Evolutionary conservation across 257 asterid genomes (phyloP), one percentile per base, ranked within the genome.

Genomic region (Solanum sparsipilum): DNA sequence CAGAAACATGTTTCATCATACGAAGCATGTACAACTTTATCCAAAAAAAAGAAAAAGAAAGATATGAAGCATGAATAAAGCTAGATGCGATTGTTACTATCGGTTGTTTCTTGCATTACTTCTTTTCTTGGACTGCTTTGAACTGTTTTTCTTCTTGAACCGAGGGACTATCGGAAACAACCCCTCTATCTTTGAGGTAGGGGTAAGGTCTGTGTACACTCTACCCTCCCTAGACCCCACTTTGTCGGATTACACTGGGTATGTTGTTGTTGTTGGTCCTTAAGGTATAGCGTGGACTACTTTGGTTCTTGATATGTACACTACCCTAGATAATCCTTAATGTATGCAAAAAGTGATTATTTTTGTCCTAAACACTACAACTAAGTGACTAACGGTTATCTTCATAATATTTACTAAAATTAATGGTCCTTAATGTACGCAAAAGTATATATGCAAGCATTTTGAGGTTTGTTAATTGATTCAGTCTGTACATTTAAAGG

Each of bases 21-120:
- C 92, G 96, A 92, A 88, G 89, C 93, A 92, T 81, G 91, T 88
- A 82, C 39, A 71, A 23, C 60, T 46, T 68, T 27, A 29, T 85
- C 86, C 86, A 18, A 31, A 82, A 81, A 20, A 32, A 20, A 32
- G 4, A 68, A 70, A 79, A 79, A 44, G 5, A 79, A 9, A 41
- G 67, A 81, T 46, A 46, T 18, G 70, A 63, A 85, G 36, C 20
- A 63, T 46, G 81, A 25, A 23, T 85, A 63, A 70, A 63, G 63
- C 13, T 7, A 38, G 23, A 39, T 16, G 7, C 0, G 21, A 25
- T 39, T 10, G 72, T 65, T n/a, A 65, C 18, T 11, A 65, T 65
- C 16, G 11, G 72, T 65, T 65, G 72, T 65, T 65, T 65, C 32
- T 4, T 65, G 72, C 72, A 5, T 65, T 65, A n/a, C 72, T 65